phyloP scores from a whole-genome alignment of 352 stramenopile genomes.

The Pythium pyrilobum region DNA sequence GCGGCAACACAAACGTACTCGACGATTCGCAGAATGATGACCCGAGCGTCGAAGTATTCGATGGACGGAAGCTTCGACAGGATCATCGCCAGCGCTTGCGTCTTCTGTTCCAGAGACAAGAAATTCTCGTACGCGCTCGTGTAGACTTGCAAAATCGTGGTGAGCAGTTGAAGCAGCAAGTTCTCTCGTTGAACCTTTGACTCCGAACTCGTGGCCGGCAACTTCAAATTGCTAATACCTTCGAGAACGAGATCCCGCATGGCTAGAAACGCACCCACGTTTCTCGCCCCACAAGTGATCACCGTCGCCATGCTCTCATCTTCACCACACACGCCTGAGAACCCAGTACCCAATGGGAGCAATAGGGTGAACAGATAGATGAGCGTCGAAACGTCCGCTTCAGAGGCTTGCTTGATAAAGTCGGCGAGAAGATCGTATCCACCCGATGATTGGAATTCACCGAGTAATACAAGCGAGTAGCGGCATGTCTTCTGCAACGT shows the following conservation, averaged over 20 bases:
- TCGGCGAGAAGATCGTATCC: constrained; percentile 51
- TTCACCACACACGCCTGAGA: constrained; percentile 26
- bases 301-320: constrained; percentile 36
- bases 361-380: constrained; percentile 51
- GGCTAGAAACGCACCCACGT: constrained; percentile 51
- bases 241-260: constrained; percentile 66
- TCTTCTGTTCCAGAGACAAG: constrained; percentile 60
- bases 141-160: constrained; percentile 64
- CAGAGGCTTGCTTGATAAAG: constrained; percentile 34
- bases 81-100: constrained; percentile 58
- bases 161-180: constrained; percentile 54
- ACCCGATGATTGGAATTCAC: constrained; percentile 58
- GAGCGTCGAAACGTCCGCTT: constrained; percentile 35
- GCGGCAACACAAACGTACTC: constrained; percentile 69
- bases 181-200: constrained; percentile 29
- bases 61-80: constrained; percentile 59
- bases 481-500: constrained; percentile 59
- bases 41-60: constrained; percentile 43
- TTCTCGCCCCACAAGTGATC: constrained; percentile 45
- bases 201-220: background rate
- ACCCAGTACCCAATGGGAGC: constrained; percentile 51
- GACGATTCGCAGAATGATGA: constrained; percentile 73
- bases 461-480: constrained; percentile 53
- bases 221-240: constrained; percentile 30
- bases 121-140: constrained; percentile 73